Evolutionary conservation across 139 green algal genomes (phyloP).

Genomic region (Diplosphaera chodatii): DNA sequence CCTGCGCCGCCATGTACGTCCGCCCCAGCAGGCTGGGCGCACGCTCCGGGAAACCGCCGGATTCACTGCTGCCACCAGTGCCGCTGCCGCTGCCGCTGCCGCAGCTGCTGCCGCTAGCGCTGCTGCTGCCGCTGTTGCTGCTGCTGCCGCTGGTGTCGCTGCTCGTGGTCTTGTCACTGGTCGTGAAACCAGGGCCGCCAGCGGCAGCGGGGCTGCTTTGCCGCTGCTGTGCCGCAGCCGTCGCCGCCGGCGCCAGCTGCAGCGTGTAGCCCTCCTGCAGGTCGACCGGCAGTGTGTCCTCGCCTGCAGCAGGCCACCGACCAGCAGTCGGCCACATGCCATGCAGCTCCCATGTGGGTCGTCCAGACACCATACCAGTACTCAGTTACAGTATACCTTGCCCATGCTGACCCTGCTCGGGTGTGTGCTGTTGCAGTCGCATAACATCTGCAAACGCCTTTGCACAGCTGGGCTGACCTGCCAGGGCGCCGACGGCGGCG

Average conservation of each 20-base stretch:
- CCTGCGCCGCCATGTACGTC: slow-evolving; percentile 63
- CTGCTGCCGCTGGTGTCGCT: not conserved
- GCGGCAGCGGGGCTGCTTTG: too few species aligned
- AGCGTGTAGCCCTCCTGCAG: slow-evolving; percentile 58
- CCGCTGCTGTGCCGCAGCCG: too few species aligned
- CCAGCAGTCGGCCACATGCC: too few species aligned
- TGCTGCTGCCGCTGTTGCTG: not conserved
- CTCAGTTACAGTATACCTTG: too few species aligned
- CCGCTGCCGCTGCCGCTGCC: too few species aligned
- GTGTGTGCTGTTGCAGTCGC: too few species aligned
- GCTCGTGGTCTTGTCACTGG: too few species aligned
- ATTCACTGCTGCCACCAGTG: not conserved
- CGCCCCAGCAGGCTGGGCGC: slow-evolving; percentile 65
- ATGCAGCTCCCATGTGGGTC: too few species aligned
- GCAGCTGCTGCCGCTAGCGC: not conserved
- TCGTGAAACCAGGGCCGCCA: too few species aligned
- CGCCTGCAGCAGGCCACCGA: too few species aligned
- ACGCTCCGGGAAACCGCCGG: not conserved
- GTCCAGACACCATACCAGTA: too few species aligned
- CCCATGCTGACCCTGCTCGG: too few species aligned
- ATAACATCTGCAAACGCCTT: not conserved
- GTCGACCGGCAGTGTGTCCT: slow-evolving; percentile 33
- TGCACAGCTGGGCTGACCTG: slow-evolving; percentile 17
- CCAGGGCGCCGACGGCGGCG: slow-evolving; percentile 44
- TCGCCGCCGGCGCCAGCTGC: slow-evolving; percentile 26